Percentiles rank a stretch among this genome's conserved stretches.
phyloP scores from a whole-genome alignment of 306 rosid genomes.

The Cajanus cajan region DNA sequence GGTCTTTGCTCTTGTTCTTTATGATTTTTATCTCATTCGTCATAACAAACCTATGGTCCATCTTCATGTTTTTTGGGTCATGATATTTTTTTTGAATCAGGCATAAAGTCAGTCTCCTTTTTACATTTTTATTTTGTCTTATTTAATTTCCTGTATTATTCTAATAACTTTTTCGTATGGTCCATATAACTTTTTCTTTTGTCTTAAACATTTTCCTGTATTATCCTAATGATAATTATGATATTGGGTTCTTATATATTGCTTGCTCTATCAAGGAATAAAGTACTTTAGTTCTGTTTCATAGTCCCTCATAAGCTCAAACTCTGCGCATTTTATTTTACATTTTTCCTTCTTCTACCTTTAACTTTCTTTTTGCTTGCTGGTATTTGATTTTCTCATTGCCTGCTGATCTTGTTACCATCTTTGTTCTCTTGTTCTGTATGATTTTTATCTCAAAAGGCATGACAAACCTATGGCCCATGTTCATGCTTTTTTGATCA shows the following conservation, averaged over 20 bases:
- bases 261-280: conserved; percentile 13
- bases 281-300: conserved; percentile 1
- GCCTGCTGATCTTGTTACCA: not conserved
- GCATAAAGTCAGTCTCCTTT: not conserved
- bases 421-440: not conserved
- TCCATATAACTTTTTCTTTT: not conserved
- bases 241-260: not conserved
- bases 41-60: not conserved
- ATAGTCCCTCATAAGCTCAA: conserved; percentile 7
- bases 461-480: not conserved
- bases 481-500: not conserved
- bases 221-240: not conserved
- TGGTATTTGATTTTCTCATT: not conserved
- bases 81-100: not conserved
- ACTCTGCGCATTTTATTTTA: not conserved
- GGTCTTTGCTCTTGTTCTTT: not conserved
- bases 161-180: too few species aligned
- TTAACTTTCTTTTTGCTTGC: not conserved
- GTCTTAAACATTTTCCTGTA: not conserved
- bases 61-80: not conserved
- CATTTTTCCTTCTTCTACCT: not conserved
- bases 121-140: too few species aligned
- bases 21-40: not conserved
- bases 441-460: not conserved
- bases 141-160: too few species aligned